A percentile compares a stretch with the other conserved stretches of the same genome.
Conservation (phyloP, 2,329 filamentous ascomycete species). For the Aspergillus ibericus region DNA sequence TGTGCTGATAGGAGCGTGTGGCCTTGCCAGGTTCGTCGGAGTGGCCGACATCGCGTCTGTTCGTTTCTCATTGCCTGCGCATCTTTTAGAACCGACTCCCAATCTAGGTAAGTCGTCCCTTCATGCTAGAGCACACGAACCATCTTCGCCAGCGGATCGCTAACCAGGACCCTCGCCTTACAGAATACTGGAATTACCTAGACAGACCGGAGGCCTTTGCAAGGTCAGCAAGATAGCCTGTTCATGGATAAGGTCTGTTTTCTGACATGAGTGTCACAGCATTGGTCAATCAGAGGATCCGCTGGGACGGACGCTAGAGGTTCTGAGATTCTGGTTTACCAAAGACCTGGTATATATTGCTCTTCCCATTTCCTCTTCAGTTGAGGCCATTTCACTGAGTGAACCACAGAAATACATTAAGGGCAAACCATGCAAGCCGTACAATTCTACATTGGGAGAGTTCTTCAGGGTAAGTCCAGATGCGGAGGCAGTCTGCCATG, state of each 20-base stretch:
- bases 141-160: not conserved
- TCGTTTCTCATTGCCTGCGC: slow-evolving; percentile 91
- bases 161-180: slow-evolving; percentile 13
- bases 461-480: slow-evolving; percentile 78
- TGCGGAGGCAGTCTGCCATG: not conserved
- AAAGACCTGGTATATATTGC: slow-evolving; percentile 71
- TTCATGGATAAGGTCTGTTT: slow-evolving; percentile 19
- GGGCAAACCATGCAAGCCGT: slow-evolving; percentile 97
- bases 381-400: slow-evolving; percentile 19
- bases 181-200: slow-evolving; percentile 98
- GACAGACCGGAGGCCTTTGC: slow-evolving; percentile 90
- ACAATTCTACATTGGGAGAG: slow-evolving; percentile 94
- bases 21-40: slow-evolving; percentile 75
- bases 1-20: slow-evolving; percentile 4
- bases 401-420: slow-evolving; percentile 82
- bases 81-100: slow-evolving; percentile 91
- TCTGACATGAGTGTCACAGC: slow-evolving; percentile 48
- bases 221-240: slow-evolving; percentile 46
- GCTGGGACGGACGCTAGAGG: slow-evolving; percentile 90
- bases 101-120: slow-evolving; percentile 65
- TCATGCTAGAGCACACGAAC: not conserved
- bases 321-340: slow-evolving; percentile 96
- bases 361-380: not conserved
- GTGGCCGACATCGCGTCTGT: slow-evolving; percentile 94
- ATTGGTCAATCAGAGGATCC: slow-evolving; percentile 88